These are phyloP conservation scores for Cladorrhinum sp. DNA, from an alignment of 2,329 filamentous ascomycete genomes.

Conservation along the genomic window DNA sequence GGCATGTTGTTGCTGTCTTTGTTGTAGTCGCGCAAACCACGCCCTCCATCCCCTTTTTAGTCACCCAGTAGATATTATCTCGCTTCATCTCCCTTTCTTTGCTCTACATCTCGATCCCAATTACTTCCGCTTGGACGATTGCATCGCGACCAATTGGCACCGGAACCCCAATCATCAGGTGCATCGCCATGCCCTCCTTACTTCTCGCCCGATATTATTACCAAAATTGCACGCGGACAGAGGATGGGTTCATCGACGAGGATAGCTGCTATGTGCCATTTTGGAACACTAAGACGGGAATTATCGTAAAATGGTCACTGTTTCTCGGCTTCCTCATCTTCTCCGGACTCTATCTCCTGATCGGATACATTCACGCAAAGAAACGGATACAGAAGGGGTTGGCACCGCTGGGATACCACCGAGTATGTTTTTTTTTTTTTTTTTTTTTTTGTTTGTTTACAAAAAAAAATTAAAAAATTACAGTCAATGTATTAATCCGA, in stretches of 20 bases:
- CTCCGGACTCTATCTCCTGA: slow-evolving; percentile 60
- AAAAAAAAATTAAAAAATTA: no score
- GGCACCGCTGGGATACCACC: slow-evolving; percentile 66
- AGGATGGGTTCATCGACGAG: slow-evolving; percentile 31
- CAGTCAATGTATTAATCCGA: background rate
- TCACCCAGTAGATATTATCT: background rate
- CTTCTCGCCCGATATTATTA: slow-evolving; percentile 11
- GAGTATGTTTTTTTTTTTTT: slow-evolving; percentile 49
- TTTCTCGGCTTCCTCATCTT: slow-evolving; percentile 59
- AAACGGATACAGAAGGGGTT: slow-evolving; percentile 62
- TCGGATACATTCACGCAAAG: slow-evolving; percentile 69
- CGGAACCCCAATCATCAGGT: slow-evolving; percentile 11
- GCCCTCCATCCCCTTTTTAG: background rate
- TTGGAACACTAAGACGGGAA: slow-evolving; percentile 51
- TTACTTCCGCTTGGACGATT: background rate
- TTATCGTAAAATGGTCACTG: slow-evolving; percentile 69
- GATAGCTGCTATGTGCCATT: slow-evolving; percentile 33
- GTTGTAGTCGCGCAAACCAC: background rate
- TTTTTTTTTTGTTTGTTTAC: no score
- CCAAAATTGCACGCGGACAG: slow-evolving; percentile 17
- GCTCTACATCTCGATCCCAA: background rate
- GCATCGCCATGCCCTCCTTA: slow-evolving; percentile 11
- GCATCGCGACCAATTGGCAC: background rate
- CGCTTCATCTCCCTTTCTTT: background rate
- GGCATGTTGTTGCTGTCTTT: slow-evolving; percentile 1